Base-by-base conservation (phyloP, 202 grass and related monocot species). In the Digitaria exilis region DNA sequence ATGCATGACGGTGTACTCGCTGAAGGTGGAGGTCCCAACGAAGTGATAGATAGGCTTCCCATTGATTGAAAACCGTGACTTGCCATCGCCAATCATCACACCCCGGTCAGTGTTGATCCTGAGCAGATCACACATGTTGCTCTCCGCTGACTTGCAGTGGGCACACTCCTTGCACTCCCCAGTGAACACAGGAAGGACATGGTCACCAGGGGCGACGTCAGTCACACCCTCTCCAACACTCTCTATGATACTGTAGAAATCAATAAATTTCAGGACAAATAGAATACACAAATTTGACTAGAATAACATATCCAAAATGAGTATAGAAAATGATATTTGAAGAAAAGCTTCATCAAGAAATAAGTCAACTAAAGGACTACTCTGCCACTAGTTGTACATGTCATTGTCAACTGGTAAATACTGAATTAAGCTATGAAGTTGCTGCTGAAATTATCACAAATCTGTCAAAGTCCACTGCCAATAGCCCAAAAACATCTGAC, bases 61-160 rank as follows among this genome's bases (percentile, higher is more conserved):
- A 0, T 78, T 79, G 64, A 97, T 97, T 2, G 92, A 92, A 79
- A 97, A 97, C 21, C 95, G 35, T 0, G 95, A 89, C 37, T 94
- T 80, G n/a, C 88, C 92, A 63, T 97, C 95, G 0, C 88, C 22
- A 18, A 97, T 86, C 95, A 97, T 97, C 62, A 91, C 92, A 22
- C 95, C 92, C 9, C 92, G 35, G 46, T 97, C 95, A 0, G 95
- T 97, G 82, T 97, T 97, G 70, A 97, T 97, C 71, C 95, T 84
- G 41, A 97, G 88, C 12, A 94, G 90, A 68, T 91, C 90, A 69
- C 95, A 97, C 95, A 97, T 94, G 88, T 97, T 97, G 92, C 95
- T 97, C 68, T 97, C 95, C 0, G 63, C 61, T 0, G 95, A 97
- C 79, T 89, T 94, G 78, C 95, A 97, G 28, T 97, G 95, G 21